These are phyloP conservation scores for Alternaria sp. DNA, from an alignment of 2,329 filamentous ascomycete species.

Conservation along the genomic window DNA sequence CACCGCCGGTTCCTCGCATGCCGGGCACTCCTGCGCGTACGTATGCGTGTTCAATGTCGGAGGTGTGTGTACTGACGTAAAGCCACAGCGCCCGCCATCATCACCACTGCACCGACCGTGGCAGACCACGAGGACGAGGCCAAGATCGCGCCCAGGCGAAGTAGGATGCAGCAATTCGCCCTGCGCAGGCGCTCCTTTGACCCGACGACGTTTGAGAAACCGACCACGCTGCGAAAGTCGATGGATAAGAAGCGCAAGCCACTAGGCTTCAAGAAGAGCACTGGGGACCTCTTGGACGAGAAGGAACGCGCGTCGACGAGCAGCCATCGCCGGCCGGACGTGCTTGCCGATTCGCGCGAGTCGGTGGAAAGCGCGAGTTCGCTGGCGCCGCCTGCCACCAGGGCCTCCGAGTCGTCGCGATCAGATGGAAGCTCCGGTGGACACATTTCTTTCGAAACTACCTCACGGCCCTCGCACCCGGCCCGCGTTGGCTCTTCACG, in stretches of 20 bases:
- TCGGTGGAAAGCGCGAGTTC: constrained; percentile 67
- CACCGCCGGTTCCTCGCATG: constrained; percentile 42
- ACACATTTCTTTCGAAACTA: constrained; percentile 46
- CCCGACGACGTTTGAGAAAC: constrained; percentile 37
- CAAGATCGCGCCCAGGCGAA: constrained; percentile 31
- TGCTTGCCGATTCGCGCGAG: constrained; percentile 66
- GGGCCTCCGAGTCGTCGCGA: constrained; percentile 84
- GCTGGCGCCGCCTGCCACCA: constrained; percentile 67
- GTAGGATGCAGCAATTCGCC: constrained; percentile 44
- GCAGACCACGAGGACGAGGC: constrained; percentile 30
- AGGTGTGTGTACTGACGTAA: constrained; percentile 30
- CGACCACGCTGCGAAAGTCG: constrained; percentile 41
- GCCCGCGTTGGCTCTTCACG: constrained; percentile 67
- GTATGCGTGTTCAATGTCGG: constrained; percentile 6
- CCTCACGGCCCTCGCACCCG: constrained; percentile 55
- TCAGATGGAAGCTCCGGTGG: constrained; percentile 80
- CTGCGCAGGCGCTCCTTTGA: constrained; percentile 48
- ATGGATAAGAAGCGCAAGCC: constrained; percentile 44
- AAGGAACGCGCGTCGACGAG: constrained; percentile 64
- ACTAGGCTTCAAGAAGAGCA: constrained; percentile 37
- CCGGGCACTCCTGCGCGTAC: constrained; percentile 36
- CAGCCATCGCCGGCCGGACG: constrained; percentile 54
- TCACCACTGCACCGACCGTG: constrained; percentile 87
- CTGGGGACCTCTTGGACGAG: constrained; percentile 44
- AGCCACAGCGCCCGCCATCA: constrained; percentile 68